Conservation (phyloP, 495 filamentous ascomycete genomes). For the Aspergillus saccharolyticus region DNA sequence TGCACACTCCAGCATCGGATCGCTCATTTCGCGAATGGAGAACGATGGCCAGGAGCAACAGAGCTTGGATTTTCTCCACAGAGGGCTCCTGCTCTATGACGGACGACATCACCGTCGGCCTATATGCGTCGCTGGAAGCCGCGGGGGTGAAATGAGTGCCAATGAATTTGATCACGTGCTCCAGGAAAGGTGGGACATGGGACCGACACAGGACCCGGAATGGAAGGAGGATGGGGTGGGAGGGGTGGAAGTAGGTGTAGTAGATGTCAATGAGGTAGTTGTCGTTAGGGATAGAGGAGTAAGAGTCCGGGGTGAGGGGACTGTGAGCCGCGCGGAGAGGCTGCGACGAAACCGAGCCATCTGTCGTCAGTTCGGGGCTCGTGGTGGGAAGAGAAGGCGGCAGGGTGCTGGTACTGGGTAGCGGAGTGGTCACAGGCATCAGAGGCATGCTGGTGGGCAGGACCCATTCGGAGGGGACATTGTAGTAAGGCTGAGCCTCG, state of each 20-base stretch:
- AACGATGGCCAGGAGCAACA: slow-evolving; percentile 70
- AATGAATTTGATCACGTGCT: slow-evolving; percentile 46
- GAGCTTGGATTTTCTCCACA: slow-evolving; percentile 61
- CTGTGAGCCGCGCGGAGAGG: slow-evolving; percentile 16
- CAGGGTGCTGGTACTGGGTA: slow-evolving; percentile 20
- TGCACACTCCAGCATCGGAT: slow-evolving; percentile 57
- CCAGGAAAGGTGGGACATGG: slow-evolving; percentile 32
- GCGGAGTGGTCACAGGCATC: slow-evolving; percentile 3
- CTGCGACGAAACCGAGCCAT: slow-evolving; percentile 18
- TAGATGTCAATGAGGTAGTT: slow-evolving; percentile 44
- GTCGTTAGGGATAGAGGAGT: slow-evolving; percentile 30
- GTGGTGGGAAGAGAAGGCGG: slow-evolving; percentile 14
- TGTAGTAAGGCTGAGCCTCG: slow-evolving; percentile 17
- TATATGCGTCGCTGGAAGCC: slow-evolving; percentile 36
- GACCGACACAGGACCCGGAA: slow-evolving; percentile 27
- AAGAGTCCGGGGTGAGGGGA: slow-evolving; percentile 43
- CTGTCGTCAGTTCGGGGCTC: slow-evolving; percentile 22
- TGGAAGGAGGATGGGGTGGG: slow-evolving; percentile 42
- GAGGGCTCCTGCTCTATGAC: slow-evolving; percentile 32
- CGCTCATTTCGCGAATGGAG: slow-evolving; percentile 72
- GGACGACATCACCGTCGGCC: slow-evolving; percentile 30
- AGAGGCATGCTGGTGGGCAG: slow-evolving; percentile 21
- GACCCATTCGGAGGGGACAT: slow-evolving; percentile 31
- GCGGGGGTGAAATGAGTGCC: slow-evolving; percentile 41
- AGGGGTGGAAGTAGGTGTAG: slow-evolving; percentile 42